Evolutionary conservation across 2,329 filamentous ascomycete genomes (phyloP), one percentile per base, ranked within the genome.

Genomic region (Phialophora verrucosa): DNA sequence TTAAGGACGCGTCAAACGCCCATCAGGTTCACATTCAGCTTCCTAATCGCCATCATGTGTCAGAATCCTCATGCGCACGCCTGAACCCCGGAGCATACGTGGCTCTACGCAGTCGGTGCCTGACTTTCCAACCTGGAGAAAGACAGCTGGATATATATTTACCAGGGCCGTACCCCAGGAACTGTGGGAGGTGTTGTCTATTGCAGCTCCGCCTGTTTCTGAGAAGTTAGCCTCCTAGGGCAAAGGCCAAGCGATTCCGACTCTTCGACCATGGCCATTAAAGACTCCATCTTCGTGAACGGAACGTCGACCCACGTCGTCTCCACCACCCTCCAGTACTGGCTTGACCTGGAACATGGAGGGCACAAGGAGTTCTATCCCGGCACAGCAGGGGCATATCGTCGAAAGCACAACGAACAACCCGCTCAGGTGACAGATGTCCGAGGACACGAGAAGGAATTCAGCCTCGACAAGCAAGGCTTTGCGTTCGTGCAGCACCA

Each of bases 401-500:
- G 57, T 7, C 31, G 63, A 8, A 62, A 61, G 29, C 32, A 35
- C 31, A 31, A 62, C 17, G 17, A 11, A 20, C 32, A 49, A 29
- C 47, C 49, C 2, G 42, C 56, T 3, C 38, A 32, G 10, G 31
- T 65, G n/a, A 44, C 35, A 14, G 59, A 65, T 29, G 54, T 65
- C 20, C 11, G 58, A 35, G 57, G 50, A 25, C 10, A 23, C 38
- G 59, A 62, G 35, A 29, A 78, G 31, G 75, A 80, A 51, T 82
- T 83, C 72, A 76, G 77, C 1, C 72, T 83, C 12, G 81, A 83
- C 69, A 76, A 73, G 44, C 75, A 83, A 50, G 82, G 82, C 0
- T 83, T 83, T 67, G 76, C 80, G 55, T 68, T 80, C 5, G 77
- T 81, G 64, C 74, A 78, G 31, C 81, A 83, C 60, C 63, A 74